These are phyloP conservation scores for Theileria orientalis DNA, from an alignment of 169 alveolate genomes.

Conservation along the genomic window DNA sequence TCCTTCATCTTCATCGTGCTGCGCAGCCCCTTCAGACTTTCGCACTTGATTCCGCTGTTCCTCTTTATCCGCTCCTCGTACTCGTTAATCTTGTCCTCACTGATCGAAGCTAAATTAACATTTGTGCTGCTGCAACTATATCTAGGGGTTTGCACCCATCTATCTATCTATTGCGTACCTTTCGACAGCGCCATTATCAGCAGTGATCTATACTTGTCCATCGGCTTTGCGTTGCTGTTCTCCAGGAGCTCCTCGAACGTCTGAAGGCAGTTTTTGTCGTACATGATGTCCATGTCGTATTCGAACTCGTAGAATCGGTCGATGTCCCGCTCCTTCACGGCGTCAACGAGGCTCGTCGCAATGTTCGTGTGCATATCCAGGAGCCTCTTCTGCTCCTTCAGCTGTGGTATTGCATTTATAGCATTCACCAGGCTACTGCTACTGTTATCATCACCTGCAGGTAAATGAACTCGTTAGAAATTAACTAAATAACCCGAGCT, in stretches of 20 bases:
- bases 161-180: constrained; percentile 2
- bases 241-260: constrained; percentile 68
- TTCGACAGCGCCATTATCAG: constrained; percentile 63
- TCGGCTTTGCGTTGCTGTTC: constrained; percentile 53
- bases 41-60: constrained; percentile 43
- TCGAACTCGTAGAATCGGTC: constrained; percentile 78
- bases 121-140: too few species aligned
- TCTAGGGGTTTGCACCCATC: neutral
- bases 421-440: constrained; percentile 77
- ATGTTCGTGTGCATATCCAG: constrained; percentile 83
- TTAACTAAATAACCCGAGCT: neutral
- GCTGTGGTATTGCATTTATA: constrained; percentile 81
- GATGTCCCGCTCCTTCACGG: constrained; percentile 76
- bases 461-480: neutral
- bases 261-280: constrained; percentile 69
- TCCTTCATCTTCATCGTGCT: constrained; percentile 64
- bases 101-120: neutral
- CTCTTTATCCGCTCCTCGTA: constrained; percentile 59
- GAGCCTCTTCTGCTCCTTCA: constrained; percentile 81
- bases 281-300: constrained; percentile 69
- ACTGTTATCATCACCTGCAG: constrained; percentile 38
- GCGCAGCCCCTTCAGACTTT: constrained; percentile 51
- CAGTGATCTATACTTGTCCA: constrained; percentile 72
- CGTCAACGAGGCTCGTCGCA: constrained; percentile 79
- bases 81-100: constrained; percentile 50